Evolutionary conservation across 108 stramenopile genomes (phyloP).

Genomic region (Bacterosira constricta): DNA sequence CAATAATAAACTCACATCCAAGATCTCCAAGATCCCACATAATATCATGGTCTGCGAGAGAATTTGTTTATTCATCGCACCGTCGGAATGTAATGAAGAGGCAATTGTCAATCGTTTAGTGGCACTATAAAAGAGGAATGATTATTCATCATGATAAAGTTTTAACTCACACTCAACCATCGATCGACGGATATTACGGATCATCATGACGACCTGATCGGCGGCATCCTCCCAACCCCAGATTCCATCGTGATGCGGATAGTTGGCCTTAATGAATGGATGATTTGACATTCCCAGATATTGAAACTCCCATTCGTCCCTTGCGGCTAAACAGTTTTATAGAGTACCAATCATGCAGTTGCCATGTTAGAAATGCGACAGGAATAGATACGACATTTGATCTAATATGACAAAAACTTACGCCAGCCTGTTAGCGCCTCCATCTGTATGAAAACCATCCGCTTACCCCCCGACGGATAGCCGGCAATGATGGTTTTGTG

Average conservation of each 20-base stretch:
- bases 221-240: conserved; percentile 38
- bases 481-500: conserved; percentile 53
- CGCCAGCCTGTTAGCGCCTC: conserved; percentile 52
- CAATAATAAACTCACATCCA: neutral
- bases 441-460: conserved; percentile 51
- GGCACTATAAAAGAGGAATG: neutral
- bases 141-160: neutral
- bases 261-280: conserved; percentile 52
- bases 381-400: too few species aligned
- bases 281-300: conserved; percentile 34
- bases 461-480: conserved; percentile 49
- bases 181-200: conserved; percentile 22
- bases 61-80: too few species aligned
- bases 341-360: neutral
- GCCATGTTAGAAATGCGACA: too few species aligned
- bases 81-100: neutral
- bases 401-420: too few species aligned
- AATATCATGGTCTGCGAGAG: conserved; percentile 42
- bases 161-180: conserved; percentile 8
- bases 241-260: conserved; percentile 51
- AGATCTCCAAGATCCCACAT: conserved; percentile 36
- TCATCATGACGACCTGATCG: conserved; percentile 38
- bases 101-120: neutral
- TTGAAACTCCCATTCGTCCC: conserved; percentile 47
- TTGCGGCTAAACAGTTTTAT: conserved; percentile 1